phyloP scores from a whole-genome alignment of 176 grass and related monocot species.

The Tuctoria greenei region DNA sequence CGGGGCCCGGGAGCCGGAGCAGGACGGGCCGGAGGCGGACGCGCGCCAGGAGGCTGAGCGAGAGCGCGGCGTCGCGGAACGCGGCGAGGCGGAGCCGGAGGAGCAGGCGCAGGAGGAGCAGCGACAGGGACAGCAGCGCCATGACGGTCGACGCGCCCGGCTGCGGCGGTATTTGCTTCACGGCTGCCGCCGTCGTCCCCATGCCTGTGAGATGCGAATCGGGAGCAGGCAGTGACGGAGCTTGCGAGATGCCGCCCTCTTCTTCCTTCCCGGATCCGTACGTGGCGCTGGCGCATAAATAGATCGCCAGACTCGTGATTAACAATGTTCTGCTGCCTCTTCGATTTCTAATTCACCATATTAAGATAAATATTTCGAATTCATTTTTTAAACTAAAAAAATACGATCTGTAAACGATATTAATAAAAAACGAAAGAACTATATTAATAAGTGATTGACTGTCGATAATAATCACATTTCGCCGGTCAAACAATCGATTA shows the following conservation, averaged over 20 bases:
- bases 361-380: no score
- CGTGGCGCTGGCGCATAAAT: not conserved
- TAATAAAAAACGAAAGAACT: no score
- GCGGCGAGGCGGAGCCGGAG: conserved; percentile 56
- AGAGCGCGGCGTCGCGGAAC: conserved; percentile 58
- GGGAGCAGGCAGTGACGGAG: not conserved
- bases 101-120: conserved; percentile 48
- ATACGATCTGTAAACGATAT: no score
- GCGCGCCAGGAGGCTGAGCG: conserved; percentile 51
- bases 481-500: no score
- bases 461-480: no score
- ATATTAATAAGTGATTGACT: no score
- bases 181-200: not conserved
- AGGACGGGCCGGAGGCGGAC: conserved; percentile 52
- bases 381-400: no score
- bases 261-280: conserved; percentile 4
- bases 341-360: no score
- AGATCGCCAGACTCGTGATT: not conserved
- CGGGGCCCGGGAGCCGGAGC: conserved; percentile 21
- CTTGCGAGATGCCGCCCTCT: not conserved
- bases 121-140: conserved; percentile 39
- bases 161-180: conserved; percentile 40
- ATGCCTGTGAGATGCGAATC: not conserved
- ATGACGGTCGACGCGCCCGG: conserved; percentile 17
- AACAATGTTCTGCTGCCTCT: not conserved